Base-by-base conservation (phyloP, 2,329 filamentous ascomycete species). In the Beauveria caledonica region DNA sequence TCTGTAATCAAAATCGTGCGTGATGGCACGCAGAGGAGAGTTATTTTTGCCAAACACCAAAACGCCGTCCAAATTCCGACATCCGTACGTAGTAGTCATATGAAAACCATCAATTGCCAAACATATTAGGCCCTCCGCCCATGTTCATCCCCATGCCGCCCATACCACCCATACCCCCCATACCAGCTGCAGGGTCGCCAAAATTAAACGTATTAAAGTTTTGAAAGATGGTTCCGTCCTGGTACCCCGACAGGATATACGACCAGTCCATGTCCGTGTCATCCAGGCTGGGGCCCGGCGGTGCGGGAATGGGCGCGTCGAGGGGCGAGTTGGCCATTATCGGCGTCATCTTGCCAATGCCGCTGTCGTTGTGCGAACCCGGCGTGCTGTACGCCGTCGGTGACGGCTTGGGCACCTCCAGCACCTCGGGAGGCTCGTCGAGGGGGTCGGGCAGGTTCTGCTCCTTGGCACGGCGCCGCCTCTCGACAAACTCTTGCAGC, bases 251-350 rank as follows among this genome's bases (percentile, higher is more conserved):
- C 66, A 80, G 72, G 55, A 80, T 69, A 42, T 76, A 77, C 29
- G 73, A 75, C 78, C 78, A 81, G 64, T 81, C 78, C 77, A 81
- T 77, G 33, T 76, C 72, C 13, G 65, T 65, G 1, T 67, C 63
- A 11, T 74, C 73, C 13, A 17, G 70, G 67, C 15, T 66, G 66
- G 6, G 69, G 50, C 40, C 63, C 1, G 25, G 23, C 5, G 19
- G 29, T 9, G 23, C 25, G 29, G 36, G 5, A 39, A 59, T 52
- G 9, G 48, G 23, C 27, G 23, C 56, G 21, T 15, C 45, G 6
- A 11, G 21, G 5, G 61, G 51, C 3, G 56, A 52, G 21, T 57
- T 59, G 2, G 17, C 19, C 50, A 56, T 54, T 25, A 36, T n/a
- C 7, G 55, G 50, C 21, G 50, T 55, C 57, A 52, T 55, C 36